Evolutionary conservation across 768 basidiomycete species (phyloP).

Genomic region (Pisolithus tinctorius): DNA sequence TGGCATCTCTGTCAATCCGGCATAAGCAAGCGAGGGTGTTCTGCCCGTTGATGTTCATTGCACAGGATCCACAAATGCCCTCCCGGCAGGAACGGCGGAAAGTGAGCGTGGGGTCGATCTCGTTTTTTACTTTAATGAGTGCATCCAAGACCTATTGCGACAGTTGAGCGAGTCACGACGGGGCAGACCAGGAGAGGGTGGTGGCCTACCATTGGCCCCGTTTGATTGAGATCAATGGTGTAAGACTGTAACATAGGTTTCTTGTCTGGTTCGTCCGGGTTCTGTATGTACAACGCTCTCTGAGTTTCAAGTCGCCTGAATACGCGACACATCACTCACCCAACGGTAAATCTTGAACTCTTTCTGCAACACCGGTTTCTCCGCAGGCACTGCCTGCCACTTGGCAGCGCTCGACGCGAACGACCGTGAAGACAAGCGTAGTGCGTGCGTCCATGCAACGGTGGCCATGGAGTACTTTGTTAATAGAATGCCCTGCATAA

Average conservation of each 20-base stretch:
- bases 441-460: not conserved
- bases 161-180: not conserved
- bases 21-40: conserved; percentile 98
- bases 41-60: conserved; percentile 98
- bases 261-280: conserved; percentile 89
- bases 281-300: conserved; percentile 36
- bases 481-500: not conserved
- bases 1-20: conserved; percentile 74
- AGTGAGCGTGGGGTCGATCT: conserved; percentile 92
- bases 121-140: conserved; percentile 99
- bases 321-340: conserved; percentile 36
- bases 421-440: not conserved
- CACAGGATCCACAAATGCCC: conserved; percentile 97
- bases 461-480: not conserved
- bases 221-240: conserved; percentile 87
- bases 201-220: conserved; percentile 80
- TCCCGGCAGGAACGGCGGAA: conserved; percentile 92
- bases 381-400: conserved; percentile 39
- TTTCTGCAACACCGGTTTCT: conserved; percentile 74
- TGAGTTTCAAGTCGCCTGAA: not conserved
- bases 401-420: conserved; percentile 25
- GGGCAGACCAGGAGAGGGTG: not conserved
- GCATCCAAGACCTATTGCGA: conserved; percentile 67
- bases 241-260: conserved; percentile 91
- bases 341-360: conserved; percentile 99